phyloP scores from a whole-genome alignment of 768 basidiomycete genomes.

The Amanita inopinata region DNA sequence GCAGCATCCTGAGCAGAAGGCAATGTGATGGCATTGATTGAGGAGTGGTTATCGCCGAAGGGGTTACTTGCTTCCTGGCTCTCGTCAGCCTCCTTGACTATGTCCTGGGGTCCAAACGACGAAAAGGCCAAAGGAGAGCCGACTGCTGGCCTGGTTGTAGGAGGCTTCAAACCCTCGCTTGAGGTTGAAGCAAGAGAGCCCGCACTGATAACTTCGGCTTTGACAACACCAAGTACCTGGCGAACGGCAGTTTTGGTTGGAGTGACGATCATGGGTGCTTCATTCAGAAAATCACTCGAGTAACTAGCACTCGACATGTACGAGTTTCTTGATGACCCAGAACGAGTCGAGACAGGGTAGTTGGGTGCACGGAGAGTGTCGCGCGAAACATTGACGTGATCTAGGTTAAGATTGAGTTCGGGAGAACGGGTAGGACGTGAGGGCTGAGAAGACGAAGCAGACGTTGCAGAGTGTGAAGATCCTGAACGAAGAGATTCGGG shows the following conservation, averaged over 20 bases:
- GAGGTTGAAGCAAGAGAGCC: conserved; percentile 23
- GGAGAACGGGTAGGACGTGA: conserved; percentile 48
- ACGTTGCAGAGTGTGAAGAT: conserved; percentile 19
- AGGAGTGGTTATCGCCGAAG: conserved; percentile 51
- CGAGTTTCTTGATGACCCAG: conserved; percentile 52
- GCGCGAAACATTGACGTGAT: conserved; percentile 51
- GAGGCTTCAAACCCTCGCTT: conserved; percentile 30
- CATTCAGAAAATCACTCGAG: conserved; percentile 70
- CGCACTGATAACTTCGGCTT: conserved; percentile 70
- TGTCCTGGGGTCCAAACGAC: conserved; percentile 64
- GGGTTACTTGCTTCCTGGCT: conserved; percentile 44
- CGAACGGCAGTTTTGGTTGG: conserved; percentile 54
- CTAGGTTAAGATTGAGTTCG: conserved; percentile 52
- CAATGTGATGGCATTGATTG: conserved; percentile 24
- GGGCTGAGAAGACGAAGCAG: conserved; percentile 33
- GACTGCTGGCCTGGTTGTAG: conserved; percentile 33
- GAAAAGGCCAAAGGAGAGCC: conserved; percentile 62
- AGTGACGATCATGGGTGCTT: conserved; percentile 76
- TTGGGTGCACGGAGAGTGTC: conserved; percentile 34
- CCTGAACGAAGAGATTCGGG: conserved; percentile 36
- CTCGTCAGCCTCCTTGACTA: conserved; percentile 48
- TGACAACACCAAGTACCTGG: conserved; percentile 67
- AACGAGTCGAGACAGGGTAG: conserved; percentile 41
- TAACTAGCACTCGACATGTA: conserved; percentile 69
- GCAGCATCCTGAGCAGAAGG: conserved; percentile 26